Evolutionary conservation across 169 alveolate genomes (phyloP), one percentile per base, ranked within the genome.

Genomic region (Eimeria zaria): DNA sequence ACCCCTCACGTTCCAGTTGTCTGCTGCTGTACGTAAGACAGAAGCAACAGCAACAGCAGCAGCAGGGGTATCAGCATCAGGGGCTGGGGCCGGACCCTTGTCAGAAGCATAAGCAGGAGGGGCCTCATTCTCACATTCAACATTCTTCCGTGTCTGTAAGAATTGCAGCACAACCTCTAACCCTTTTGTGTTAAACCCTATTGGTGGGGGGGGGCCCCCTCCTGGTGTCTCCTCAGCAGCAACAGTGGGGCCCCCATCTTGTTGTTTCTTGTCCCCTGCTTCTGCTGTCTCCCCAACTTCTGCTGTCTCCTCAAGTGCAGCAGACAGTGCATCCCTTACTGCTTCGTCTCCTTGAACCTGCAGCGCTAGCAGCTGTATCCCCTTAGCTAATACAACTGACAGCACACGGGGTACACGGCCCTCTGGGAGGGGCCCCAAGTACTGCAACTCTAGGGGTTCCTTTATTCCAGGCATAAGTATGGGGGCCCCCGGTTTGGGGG

Each of bases 11-110:
- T 12, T 71, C 81, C 81, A 71, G 51, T 71, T 33, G 2, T 48
- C 81, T 71, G 81, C 81, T 71, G 81, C 81, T 30, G 53, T 9
- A 6, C 53, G 24, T 14, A 39, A 48, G 5, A 22, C 81, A 71
- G 81, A 48, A 71, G 81, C 81, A 71, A 53, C 81, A 71, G 81
- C 81, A 71, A n/a, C 81, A 71, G 81, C 53, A 33, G 27, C 81
- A 14, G 73, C 58, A 51, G 73, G 33, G 22, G 36, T 11, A 27
- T n/a, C 33, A 51, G 58, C 58, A 51, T 5, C 58, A 51, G 58
- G n/a, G n/a, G n/a, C n/a, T n/a, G n/a, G n/a, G n/a, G n/a, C n/a
- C n/a, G n/a, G n/a, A n/a, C n/a, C n/a, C n/a, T n/a, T n/a, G n/a
- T n/a, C 58, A 62, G 73, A 9, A 62, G 73, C 73, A 62, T 11